Conservation (phyloP, 768 basidiomycete species). For the Trametes coccinea region DNA sequence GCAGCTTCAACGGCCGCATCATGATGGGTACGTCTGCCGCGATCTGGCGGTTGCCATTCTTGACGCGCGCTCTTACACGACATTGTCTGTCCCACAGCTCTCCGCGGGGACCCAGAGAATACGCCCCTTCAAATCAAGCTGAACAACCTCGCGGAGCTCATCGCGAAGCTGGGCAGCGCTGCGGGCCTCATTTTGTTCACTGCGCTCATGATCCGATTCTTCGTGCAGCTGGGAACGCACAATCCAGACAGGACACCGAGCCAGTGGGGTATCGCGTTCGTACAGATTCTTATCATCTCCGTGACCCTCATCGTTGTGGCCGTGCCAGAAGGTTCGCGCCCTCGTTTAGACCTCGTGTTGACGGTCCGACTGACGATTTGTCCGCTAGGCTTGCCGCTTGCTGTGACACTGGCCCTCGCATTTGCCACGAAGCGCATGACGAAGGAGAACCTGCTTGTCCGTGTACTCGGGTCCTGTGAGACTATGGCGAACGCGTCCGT, state of each 20-base stretch:
- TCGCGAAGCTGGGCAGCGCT: constrained; percentile 85
- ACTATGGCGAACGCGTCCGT: constrained; percentile 99
- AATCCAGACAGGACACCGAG: constrained; percentile 67
- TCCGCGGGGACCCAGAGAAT: constrained; percentile 82
- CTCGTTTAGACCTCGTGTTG: constrained; percentile 5
- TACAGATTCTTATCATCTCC: constrained; percentile 91
- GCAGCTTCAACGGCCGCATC: constrained; percentile 94
- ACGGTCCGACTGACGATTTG: constrained; percentile 17
- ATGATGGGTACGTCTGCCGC: constrained; percentile 80
- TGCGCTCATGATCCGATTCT: constrained; percentile 91
- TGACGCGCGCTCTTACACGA: background rate
- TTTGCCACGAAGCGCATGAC: constrained; percentile 99
- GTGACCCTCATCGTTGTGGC: constrained; percentile 91
- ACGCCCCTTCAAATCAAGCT: constrained; percentile 95
- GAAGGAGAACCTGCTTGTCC: constrained; percentile 89
- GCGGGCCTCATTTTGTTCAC: constrained; percentile 82
- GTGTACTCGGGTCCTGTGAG: constrained; percentile 94
- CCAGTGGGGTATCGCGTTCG: constrained; percentile 87
- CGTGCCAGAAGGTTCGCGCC: constrained; percentile 69
- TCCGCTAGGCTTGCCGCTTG: constrained; percentile 78
- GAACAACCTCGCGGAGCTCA: constrained; percentile 90
- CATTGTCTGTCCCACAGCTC: constrained; percentile 48
- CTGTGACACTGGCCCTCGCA: constrained; percentile 93
- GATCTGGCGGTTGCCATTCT: background rate
- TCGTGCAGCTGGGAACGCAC: constrained; percentile 75